These are phyloP conservation scores for Candida peoriensis DNA, from an alignment of 805 yeast genomes.

Conservation along the genomic window DNA sequence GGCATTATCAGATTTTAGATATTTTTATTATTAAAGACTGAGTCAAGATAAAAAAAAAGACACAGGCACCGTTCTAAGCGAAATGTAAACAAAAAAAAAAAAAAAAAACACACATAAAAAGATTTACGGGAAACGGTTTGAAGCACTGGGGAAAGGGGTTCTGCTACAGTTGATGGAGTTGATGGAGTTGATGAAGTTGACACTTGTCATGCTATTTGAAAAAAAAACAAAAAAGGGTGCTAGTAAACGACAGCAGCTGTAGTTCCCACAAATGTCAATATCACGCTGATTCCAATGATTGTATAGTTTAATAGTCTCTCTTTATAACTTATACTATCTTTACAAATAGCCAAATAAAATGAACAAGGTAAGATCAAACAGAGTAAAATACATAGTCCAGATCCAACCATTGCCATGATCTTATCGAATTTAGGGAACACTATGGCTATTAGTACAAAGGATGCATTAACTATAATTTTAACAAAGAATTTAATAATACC, in stretches of 20 bases:
- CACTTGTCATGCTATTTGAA: too few species aligned
- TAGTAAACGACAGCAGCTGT: slow-evolving; percentile 39
- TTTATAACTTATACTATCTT: slow-evolving; percentile 32
- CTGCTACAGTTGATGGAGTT: too few species aligned
- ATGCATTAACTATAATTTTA: slow-evolving; percentile 45
- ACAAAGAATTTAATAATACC: slow-evolving; percentile 17
- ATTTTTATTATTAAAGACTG: too few species aligned
- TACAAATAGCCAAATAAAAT: slow-evolving; percentile 61
- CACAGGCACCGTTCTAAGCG: too few species aligned
- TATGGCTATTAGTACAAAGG: slow-evolving; percentile 56
- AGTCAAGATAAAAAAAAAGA: too few species aligned
- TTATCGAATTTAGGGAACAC: slow-evolving; percentile 75
- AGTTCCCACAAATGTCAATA: slow-evolving; percentile 56
- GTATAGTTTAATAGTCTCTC: slow-evolving; percentile 36
- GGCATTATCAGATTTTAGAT: too few species aligned
- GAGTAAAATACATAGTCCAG: slow-evolving; percentile 72
- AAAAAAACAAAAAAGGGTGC: too few species aligned
- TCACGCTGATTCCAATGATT: slow-evolving; percentile 40
- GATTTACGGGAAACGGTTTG: too few species aligned
- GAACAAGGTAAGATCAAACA: slow-evolving; percentile 75
- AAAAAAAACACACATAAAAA: too few species aligned
- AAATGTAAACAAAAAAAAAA: too few species aligned
- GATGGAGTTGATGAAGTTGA: too few species aligned
- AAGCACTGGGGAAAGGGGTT: too few species aligned
- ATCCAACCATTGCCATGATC: slow-evolving; percentile 76